Evolutionary conservation across 768 basidiomycete genomes (phyloP).

Genomic region (Postia placenta): DNA sequence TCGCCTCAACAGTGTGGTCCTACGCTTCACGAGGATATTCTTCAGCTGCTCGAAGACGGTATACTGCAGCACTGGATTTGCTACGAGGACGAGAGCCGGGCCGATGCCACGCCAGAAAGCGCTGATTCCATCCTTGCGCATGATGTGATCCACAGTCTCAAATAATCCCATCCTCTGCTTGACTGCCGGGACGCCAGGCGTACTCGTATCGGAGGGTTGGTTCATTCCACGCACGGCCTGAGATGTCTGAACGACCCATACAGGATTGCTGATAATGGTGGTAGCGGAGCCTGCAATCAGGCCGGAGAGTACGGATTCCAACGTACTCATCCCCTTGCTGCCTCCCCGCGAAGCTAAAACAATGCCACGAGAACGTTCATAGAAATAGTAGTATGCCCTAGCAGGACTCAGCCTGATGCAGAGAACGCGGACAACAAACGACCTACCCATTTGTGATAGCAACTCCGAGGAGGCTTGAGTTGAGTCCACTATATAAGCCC

Average conservation of each 20-base stretch:
- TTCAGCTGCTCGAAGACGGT: conserved; percentile 95
- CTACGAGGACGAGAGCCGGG: conserved; percentile 87
- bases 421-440: neutral
- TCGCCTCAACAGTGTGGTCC: conserved; percentile 47
- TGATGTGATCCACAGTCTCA: conserved; percentile 62
- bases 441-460: conserved; percentile 87
- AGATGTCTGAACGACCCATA: conserved; percentile 95
- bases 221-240: conserved; percentile 67
- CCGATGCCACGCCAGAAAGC: conserved; percentile 93
- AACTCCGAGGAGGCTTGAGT: conserved; percentile 82
- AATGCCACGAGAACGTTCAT: conserved; percentile 59
- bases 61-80: conserved; percentile 93
- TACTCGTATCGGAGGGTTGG: conserved; percentile 4
- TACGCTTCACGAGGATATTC: conserved; percentile 65
- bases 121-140: conserved; percentile 66
- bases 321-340: conserved; percentile 67
- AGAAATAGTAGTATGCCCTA: conserved; percentile 93
- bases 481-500: conserved; percentile 84
- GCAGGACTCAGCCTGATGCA: conserved; percentile 2
- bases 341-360: conserved; percentile 47
- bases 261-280: conserved; percentile 84
- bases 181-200: conserved; percentile 18
- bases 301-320: conserved; percentile 88
- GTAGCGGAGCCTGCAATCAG: conserved; percentile 89
- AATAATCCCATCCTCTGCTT: conserved; percentile 53